phyloP scores from a whole-genome alignment of 805 yeast genomes.

The Zygoascus biomembranicola region DNA sequence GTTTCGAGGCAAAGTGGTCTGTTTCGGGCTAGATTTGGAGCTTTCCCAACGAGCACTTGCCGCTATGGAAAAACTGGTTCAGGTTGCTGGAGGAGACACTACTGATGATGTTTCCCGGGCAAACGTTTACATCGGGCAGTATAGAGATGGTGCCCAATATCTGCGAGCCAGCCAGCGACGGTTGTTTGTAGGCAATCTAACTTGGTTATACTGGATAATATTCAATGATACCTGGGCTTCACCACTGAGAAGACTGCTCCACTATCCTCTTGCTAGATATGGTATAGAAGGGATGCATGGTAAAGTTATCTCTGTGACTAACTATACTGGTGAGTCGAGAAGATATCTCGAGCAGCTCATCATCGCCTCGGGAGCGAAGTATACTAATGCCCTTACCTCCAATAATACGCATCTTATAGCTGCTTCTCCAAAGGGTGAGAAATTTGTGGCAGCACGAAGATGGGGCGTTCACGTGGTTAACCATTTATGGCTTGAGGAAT shows the following conservation, averaged over 20 bases:
- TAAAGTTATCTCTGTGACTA: conserved; percentile 59
- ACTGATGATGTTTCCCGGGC: conserved; percentile 26
- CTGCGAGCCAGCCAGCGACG: conserved; percentile 35
- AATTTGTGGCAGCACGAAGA: conserved; percentile 61
- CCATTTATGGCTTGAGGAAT: conserved; percentile 85
- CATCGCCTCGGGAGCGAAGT: conserved; percentile 63
- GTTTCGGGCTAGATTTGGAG: conserved; percentile 46
- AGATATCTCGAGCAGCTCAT: conserved; percentile 58
- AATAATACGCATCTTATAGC: conserved; percentile 67
- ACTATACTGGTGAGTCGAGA: conserved; percentile 81
- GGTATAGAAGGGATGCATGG: conserved; percentile 48
- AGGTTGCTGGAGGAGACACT: conserved; percentile 47
- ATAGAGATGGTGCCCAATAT: conserved; percentile 51
- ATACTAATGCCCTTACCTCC: conserved; percentile 54
- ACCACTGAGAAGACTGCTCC: conserved; percentile 52
- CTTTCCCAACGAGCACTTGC: conserved; percentile 37
- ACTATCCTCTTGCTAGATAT: conserved; percentile 54
- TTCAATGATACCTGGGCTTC: conserved; percentile 45
- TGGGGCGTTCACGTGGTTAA: conserved; percentile 66
- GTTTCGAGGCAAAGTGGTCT: conserved; percentile 40
- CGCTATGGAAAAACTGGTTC: conserved; percentile 39
- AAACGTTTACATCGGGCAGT: conserved; percentile 53
- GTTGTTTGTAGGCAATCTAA: conserved; percentile 51
- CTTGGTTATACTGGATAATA: conserved; percentile 69
- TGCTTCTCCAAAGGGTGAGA: conserved; percentile 60